Evolutionary conservation across 2,329 filamentous ascomycete species (phyloP), one percentile per base, ranked within the genome.

Genomic region (Aureobasidium vineae): DNA sequence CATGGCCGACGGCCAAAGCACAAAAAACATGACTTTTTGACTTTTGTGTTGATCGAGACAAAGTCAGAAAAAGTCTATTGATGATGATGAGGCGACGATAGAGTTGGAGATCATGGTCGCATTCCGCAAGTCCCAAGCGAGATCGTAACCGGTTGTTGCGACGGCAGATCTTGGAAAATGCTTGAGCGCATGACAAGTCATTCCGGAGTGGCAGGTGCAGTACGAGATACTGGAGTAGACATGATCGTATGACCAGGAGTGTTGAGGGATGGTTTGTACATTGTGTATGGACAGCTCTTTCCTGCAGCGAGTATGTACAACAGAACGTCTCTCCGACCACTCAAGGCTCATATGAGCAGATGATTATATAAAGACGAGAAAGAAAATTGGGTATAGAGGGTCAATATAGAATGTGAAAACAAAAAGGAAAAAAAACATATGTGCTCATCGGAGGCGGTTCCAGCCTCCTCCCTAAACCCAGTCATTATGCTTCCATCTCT

Each of bases 351-450:
- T 16, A 33, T 10, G 40, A 7, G 26, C 38, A 23, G 28, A 15
- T 43, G 7, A 59, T 59, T 59, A 59, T 21, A 43, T 45, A 33
- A 28, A 7, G 26, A 59, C 16, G 16, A 59, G 26, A 31, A 59
- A 59, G 40, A 38, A 45, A 57, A 45, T 19, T 28, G 54, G 54
- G 54, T 59, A 59, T 59, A 59, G 28, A 45, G 21, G 54, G 40
- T 21, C 5, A 45, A 21, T 45, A 23, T 59, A 45, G 54, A 59
- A 45, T 45, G 13, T 16, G 33, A 57, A 11, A 10, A 59, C 40
- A 59, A 59, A 59, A 31, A 26, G 43, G 19, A 38, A 53, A n/a
- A 54, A 40, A 23, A 28, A 45, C n/a, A 38, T 21, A 21, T 45
- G 40, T 59, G 54, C 54, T 59, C 54, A 59, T 59, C 33, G 23